phyloP scores from a whole-genome alignment of 2,329 filamentous ascomycete species.

The Trichoderma brevicompactum region DNA sequence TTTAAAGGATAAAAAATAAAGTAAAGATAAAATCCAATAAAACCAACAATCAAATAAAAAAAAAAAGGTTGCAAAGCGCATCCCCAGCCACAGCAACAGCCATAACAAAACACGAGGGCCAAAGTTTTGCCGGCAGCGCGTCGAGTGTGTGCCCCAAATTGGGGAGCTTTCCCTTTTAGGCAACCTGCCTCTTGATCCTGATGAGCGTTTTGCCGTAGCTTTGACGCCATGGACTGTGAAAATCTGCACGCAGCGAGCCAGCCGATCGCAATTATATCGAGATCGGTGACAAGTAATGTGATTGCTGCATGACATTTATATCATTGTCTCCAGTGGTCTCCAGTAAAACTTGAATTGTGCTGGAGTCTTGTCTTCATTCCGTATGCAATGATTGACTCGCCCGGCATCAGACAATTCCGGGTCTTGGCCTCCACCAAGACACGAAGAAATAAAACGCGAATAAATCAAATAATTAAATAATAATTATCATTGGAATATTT shows the following conservation, averaged over 20 bases:
- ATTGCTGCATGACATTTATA: background rate
- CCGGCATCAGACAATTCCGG: background rate
- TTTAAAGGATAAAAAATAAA: background rate
- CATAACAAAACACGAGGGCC: background rate
- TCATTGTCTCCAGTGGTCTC: background rate
- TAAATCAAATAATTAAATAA: background rate
- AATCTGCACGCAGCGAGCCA: background rate
- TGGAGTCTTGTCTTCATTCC: background rate
- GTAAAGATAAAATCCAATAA: background rate
- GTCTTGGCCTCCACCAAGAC: background rate
- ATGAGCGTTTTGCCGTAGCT: background rate
- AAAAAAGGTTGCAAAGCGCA: background rate
- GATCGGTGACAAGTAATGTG: background rate
- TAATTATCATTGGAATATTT: background rate
- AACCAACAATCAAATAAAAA: background rate
- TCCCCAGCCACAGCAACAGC: background rate
- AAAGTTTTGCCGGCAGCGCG: background rate
- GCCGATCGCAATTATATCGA: background rate
- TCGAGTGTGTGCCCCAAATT: background rate
- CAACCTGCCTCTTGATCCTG: background rate
- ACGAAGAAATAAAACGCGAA: background rate
- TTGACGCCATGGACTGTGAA: background rate
- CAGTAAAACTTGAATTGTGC: background rate
- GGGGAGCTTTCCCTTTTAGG: background rate
- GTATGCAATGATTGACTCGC: background rate